These are phyloP conservation scores for Vigna hirtella DNA, from an alignment of 306 rosid genomes.

Conservation along the genomic window DNA sequence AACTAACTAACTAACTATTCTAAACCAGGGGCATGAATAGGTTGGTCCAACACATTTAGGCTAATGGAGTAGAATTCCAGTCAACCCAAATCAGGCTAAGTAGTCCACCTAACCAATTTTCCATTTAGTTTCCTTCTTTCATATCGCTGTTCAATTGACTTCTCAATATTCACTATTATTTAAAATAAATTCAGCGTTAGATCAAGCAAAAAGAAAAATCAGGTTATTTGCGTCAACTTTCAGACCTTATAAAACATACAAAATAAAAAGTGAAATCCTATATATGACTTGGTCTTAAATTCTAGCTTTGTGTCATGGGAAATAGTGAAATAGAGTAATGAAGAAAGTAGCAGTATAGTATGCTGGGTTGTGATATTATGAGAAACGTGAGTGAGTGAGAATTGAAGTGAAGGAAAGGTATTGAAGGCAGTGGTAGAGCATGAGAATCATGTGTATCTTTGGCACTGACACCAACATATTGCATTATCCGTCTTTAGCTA, in stretches of 20 bases:
- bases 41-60: neutral
- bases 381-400: too few species aligned
- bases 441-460: slow-evolving; percentile 40
- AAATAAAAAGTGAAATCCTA: too few species aligned
- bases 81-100: neutral
- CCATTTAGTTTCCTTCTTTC: neutral
- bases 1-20: neutral
- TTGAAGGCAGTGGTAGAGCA: slow-evolving; percentile 27
- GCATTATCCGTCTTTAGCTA: slow-evolving; percentile 38
- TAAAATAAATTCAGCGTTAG: neutral
- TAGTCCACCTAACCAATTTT: neutral
- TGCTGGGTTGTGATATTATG: neutral
- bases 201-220: too few species aligned
- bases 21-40: neutral
- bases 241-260: too few species aligned
- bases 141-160: neutral
- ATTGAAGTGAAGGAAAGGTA: neutral
- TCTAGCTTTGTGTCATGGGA: neutral
- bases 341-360: neutral
- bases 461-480: slow-evolving; percentile 33
- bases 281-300: too few species aligned
- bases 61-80: neutral
- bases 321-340: neutral
- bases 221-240: too few species aligned
- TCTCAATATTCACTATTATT: neutral